Percentiles rank a stretch among this genome's conserved stretches.
phyloP scores from a whole-genome alignment of 2,329 filamentous ascomycete species.

The Leptographium lundbergii region DNA sequence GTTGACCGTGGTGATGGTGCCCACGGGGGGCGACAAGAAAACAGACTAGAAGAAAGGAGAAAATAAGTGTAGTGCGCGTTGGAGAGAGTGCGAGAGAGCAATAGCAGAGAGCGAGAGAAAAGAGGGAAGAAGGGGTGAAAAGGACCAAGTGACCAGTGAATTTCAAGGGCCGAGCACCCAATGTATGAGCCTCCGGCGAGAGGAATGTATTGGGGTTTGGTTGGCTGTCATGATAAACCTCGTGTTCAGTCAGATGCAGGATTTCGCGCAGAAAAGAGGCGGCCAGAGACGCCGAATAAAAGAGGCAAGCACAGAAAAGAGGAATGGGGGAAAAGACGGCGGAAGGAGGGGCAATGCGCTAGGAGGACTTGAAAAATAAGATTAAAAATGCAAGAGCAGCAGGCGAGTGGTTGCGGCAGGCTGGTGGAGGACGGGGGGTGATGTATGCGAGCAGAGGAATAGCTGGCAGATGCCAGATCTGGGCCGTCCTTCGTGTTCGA shows the following conservation, averaged over 20 bases:
- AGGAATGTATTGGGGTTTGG: slow-evolving; percentile 27
- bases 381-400: slow-evolving; percentile 1
- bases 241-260: slow-evolving; percentile 16
- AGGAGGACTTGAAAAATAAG: neutral
- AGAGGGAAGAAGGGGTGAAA: neutral
- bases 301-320: neutral
- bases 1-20: neutral
- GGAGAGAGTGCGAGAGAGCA: neutral
- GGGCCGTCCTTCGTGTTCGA: neutral
- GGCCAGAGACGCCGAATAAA: neutral
- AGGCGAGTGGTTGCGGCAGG: neutral
- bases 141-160: slow-evolving; percentile 6
- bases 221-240: slow-evolving; percentile 34
- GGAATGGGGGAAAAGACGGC: neutral
- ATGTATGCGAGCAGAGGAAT: slow-evolving; percentile 1
- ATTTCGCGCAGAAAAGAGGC: slow-evolving; percentile 11
- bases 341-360: slow-evolving; percentile 2
- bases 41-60: neutral
- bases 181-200: slow-evolving; percentile 31
- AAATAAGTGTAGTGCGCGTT: neutral
- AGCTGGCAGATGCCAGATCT: slow-evolving; percentile 9
- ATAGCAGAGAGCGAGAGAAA: neutral
- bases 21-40: neutral
- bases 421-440: slow-evolving; percentile 4
- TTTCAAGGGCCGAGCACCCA: slow-evolving; percentile 30